Evolutionary conservation across 1,139 yeast species (phyloP).

Genomic region (Spencermartinsiella ligniputridi): DNA sequence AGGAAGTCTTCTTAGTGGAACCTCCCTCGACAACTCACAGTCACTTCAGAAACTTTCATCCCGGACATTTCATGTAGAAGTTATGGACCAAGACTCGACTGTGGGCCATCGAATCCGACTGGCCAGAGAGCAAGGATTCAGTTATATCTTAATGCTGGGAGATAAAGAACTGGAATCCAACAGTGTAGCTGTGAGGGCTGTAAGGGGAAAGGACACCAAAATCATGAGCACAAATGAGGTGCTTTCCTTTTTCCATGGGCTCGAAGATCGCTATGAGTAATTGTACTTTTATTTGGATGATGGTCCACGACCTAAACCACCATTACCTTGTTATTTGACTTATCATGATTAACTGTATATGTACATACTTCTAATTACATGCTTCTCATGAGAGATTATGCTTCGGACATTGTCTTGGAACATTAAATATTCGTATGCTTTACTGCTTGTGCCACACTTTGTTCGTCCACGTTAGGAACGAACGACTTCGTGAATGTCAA

Average conservation of each 20-base stretch:
- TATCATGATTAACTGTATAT: no score
- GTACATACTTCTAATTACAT: no score
- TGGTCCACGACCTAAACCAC: no score
- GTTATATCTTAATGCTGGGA: conserved; percentile 78
- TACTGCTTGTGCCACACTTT: conserved; percentile 18
- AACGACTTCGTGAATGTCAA: conserved; percentile 19
- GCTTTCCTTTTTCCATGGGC: conserved; percentile 21
- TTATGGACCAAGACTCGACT: conserved; percentile 71
- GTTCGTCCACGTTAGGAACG: conserved; percentile 19
- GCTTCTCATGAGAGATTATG: no score
- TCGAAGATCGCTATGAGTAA: conserved; percentile 25
- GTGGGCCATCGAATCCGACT: conserved; percentile 78
- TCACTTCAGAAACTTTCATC: conserved; percentile 41
- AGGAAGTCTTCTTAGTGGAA: conserved; percentile 46
- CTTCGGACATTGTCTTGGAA: no score
- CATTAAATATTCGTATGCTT: conserved; percentile 6
- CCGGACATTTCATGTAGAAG: conserved; percentile 66
- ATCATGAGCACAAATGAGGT: conserved; percentile 28
- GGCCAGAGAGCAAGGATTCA: conserved; percentile 70
- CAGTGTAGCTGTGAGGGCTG: conserved; percentile 62
- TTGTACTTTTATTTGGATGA: no score
- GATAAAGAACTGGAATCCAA: conserved; percentile 69
- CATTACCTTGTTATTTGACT: no score
- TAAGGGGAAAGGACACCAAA: conserved; percentile 47
- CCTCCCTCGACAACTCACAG: conserved; percentile 8